Conservation (phyloP, 2,329 filamentous ascomycete species). For the Claviceps lovelessii region DNA sequence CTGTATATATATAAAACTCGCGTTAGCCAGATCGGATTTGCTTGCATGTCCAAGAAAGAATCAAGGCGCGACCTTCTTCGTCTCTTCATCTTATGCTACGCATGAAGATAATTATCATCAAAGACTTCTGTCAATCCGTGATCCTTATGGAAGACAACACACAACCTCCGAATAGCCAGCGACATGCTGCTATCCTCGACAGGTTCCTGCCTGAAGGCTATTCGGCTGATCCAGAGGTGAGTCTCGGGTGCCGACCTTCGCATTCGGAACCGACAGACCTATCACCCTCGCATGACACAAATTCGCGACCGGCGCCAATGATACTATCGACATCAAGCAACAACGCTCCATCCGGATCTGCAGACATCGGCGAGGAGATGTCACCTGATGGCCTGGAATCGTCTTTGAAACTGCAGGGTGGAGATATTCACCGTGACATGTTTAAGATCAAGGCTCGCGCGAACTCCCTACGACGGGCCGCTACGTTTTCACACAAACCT, state of each 20-base stretch:
- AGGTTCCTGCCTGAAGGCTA: conserved; percentile 25
- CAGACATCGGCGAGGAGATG: conserved; percentile 7
- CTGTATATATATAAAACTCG: no score
- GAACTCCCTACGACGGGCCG: conserved; percentile 39
- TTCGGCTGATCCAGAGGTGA: conserved; percentile 25
- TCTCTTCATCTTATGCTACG: no score
- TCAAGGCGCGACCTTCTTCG: no score
- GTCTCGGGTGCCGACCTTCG: conserved; percentile 12
- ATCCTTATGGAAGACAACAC: neutral
- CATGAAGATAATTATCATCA: neutral
- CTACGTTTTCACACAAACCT: conserved; percentile 49
- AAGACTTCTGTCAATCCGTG: neutral
- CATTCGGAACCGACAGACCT: conserved; percentile 2
- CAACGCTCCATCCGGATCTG: neutral
- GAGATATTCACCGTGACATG: conserved; percentile 65
- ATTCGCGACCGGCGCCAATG: neutral
- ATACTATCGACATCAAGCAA: neutral
- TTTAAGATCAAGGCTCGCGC: conserved; percentile 55
- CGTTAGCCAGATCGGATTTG: no score
- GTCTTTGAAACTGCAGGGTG: conserved; percentile 57
- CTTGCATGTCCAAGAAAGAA: no score
- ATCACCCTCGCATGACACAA: neutral
- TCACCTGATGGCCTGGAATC: conserved; percentile 35
- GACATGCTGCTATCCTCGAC: conserved; percentile 23
- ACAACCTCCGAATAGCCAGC: conserved; percentile 13